Evolutionary conservation across 768 basidiomycete genomes (phyloP), one percentile per base, ranked within the genome.

Genomic region (Panaeolus papilionaceus): DNA sequence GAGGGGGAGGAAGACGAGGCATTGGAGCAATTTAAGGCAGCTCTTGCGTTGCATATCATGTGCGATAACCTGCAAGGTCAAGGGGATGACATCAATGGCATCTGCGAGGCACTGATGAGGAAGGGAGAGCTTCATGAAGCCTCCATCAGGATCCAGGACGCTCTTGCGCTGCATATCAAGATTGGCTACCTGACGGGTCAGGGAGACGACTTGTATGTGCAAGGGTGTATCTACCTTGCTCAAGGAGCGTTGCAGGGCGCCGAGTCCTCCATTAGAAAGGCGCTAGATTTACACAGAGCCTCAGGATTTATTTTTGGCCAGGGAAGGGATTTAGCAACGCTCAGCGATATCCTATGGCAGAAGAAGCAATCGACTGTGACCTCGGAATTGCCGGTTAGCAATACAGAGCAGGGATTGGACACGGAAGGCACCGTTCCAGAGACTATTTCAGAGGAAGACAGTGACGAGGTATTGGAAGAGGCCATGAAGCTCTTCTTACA

Each of bases 121-220:
- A 62, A 58, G 1, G 71, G 64, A 16, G 47, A 61, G 9, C 64
- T 69, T 38, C 64, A 68, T 12, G 73, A 72, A 33, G 71, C 73
- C 0, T 51, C 72, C 54, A 65, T 63, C 7, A 49, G 47, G 20
- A 66, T 74, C 20, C 45, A 66, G 37, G 61, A 65, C 0, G 74
- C 71, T 1, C 42, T 70, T 61, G 70, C 67, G 11, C 64, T 76
- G 3, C 74, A 77, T 47, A 68, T 69, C 23, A 66, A 73, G 44
- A 70, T 74, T 51, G 72, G 67, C 3, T 71, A 75, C 37, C 63
- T 68, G 37, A 65, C 40, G 1, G 75, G 76, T 8, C 75, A 77
- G 67, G 75, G 71, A 16, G 70, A 77, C 62, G 76, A 74, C 64
- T 42, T 77, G 20, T 74, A 75, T 64, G 61, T 75, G 11, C 76